These are phyloP conservation scores for Nicotiana knightiana DNA, from an alignment of 257 asterid genomes.

Conservation along the genomic window DNA sequence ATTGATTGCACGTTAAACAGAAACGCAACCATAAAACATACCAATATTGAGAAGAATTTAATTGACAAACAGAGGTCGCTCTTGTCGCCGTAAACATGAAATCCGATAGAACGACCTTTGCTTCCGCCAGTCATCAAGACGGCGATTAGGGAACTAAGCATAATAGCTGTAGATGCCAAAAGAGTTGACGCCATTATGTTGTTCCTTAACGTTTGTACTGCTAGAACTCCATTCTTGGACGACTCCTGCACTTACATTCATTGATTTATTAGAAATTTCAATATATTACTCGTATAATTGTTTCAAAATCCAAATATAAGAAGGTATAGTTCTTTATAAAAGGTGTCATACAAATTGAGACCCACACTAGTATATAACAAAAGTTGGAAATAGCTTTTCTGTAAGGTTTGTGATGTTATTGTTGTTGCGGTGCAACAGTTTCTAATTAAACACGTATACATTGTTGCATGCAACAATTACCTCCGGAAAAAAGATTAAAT, in stretches of 20 bases:
- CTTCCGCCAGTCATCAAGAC: slow-evolving; percentile 55
- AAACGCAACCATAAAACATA: slow-evolving; percentile 75
- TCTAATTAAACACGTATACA: not conserved
- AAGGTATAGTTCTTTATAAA: no score
- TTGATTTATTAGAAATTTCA: not conserved
- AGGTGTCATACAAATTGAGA: no score
- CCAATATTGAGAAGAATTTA: slow-evolving; percentile 58
- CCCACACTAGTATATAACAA: no score
- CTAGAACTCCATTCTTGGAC: slow-evolving; percentile 59
- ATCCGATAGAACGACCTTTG: slow-evolving; percentile 13
- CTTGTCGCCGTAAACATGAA: slow-evolving; percentile 30
- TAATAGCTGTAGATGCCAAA: slow-evolving; percentile 75
- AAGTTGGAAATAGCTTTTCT: no score
- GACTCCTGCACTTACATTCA: slow-evolving; percentile 36
- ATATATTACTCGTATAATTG: not conserved
- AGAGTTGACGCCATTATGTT: slow-evolving; percentile 95
- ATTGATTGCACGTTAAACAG: slow-evolving; percentile 76
- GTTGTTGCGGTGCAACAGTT: not conserved
- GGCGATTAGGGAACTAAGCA: slow-evolving; percentile 74
- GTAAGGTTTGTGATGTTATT: no score
- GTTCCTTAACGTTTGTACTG: slow-evolving; percentile 84
- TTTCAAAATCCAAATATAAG: no score
- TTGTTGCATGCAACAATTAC: not conserved
- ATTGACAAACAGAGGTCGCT: slow-evolving; percentile 42
- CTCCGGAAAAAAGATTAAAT: not conserved